Conservation (phyloP, 768 basidiomycete genomes). For the Wakefieldia striispora region DNA sequence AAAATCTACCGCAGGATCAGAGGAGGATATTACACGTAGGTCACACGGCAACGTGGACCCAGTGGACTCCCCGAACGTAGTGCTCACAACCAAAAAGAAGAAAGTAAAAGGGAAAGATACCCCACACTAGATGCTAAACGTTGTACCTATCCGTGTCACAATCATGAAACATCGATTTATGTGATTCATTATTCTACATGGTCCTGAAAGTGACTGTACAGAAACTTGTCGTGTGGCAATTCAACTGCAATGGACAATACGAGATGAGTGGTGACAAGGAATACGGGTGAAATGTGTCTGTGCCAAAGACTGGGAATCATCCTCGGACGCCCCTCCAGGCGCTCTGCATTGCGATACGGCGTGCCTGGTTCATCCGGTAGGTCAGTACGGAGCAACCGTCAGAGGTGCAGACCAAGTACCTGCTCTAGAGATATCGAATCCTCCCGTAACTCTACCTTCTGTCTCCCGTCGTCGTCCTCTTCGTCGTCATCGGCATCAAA, state of each 20-base stretch:
- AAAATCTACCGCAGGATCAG: slow-evolving; percentile 6
- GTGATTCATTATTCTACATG: slow-evolving; percentile 27
- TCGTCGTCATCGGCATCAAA: slow-evolving; percentile 75
- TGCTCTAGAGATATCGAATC: slow-evolving; percentile 92
- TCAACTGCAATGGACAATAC: slow-evolving; percentile 10
- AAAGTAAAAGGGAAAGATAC: slow-evolving; percentile 20
- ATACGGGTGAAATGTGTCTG: slow-evolving; percentile 1
- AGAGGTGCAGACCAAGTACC: slow-evolving; percentile 41
- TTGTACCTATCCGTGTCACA: neutral
- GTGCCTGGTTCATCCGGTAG: slow-evolving; percentile 47
- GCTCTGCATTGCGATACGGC: slow-evolving; percentile 85
- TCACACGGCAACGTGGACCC: neutral
- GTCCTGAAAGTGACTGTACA: slow-evolving; percentile 15
- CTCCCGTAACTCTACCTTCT: slow-evolving; percentile 75
- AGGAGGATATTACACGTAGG: slow-evolving; percentile 6
- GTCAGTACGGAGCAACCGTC: neutral
- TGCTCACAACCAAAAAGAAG: slow-evolving; percentile 17
- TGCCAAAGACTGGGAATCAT: slow-evolving; percentile 27
- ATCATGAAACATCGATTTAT: slow-evolving; percentile 7
- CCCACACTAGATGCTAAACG: slow-evolving; percentile 4
- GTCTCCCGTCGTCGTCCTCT: slow-evolving; percentile 60
- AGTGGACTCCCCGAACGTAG: neutral
- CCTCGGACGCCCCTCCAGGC: slow-evolving; percentile 76
- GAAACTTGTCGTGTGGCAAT: slow-evolving; percentile 13
- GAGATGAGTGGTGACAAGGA: neutral